phyloP scores from a whole-genome alignment of 2,329 filamentous ascomycete genomes.

The Neurospora crassa region DNA sequence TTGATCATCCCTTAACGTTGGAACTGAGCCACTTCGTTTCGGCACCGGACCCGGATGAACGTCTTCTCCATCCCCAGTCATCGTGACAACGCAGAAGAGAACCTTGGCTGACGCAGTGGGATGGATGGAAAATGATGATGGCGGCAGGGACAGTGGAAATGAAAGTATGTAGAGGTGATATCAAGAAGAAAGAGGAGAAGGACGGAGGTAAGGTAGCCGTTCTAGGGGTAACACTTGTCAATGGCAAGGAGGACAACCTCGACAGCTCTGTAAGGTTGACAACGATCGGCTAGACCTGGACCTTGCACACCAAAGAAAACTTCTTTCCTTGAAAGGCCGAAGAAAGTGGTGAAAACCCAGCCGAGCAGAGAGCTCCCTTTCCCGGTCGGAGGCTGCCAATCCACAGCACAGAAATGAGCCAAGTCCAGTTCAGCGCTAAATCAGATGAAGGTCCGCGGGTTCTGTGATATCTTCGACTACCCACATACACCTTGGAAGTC shows the following conservation, averaged over 20 bases:
- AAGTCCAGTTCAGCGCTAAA: neutral
- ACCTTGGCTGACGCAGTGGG: neutral
- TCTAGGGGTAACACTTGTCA: constrained; percentile 20
- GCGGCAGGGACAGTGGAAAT: neutral
- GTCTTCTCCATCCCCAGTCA: neutral
- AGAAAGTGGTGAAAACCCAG: neutral
- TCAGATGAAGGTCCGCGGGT: neutral
- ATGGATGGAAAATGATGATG: neutral
- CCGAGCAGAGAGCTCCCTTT: neutral
- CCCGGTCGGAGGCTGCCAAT: neutral
- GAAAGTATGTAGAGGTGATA: constrained; percentile 4
- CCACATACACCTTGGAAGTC: neutral
- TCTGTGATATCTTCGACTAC: neutral
- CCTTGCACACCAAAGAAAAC: constrained; percentile 8
- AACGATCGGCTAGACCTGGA: neutral
- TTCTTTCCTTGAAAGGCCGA: constrained; percentile 10
- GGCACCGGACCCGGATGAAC: neutral
- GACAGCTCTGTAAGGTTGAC: neutral
- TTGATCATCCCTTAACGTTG: neutral
- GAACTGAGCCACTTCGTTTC: neutral
- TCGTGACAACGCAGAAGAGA: neutral
- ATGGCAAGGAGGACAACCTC: constrained; percentile 11
- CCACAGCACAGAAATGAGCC: neutral
- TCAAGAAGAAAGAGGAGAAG: constrained; percentile 5
- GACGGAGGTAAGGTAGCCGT: constrained; percentile 1